phyloP scores from a whole-genome alignment of 768 basidiomycete genomes.

The Phaeolepiota aurea region DNA sequence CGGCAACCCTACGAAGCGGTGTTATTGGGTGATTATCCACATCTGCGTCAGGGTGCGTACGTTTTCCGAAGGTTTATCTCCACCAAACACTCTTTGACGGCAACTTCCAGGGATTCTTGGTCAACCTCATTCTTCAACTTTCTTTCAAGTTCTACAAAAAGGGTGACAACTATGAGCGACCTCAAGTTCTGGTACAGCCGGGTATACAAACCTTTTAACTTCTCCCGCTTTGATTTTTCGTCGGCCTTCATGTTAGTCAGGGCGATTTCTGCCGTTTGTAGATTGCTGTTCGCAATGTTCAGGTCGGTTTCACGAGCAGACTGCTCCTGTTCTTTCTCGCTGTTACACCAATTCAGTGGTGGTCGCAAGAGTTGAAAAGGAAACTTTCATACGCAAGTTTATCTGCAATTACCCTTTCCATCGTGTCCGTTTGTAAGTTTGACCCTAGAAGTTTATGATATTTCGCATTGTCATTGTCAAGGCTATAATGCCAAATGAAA shows the following conservation, averaged over 20 bases:
- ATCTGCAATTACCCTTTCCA: constrained; percentile 68
- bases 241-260: constrained; percentile 53
- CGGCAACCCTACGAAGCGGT: constrained; percentile 15
- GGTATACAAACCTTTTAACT: constrained; percentile 44
- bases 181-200: background rate
- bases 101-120: constrained; percentile 31
- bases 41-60: constrained; percentile 20
- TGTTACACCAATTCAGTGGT: constrained; percentile 17
- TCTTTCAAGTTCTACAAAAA: constrained; percentile 39
- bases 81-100: constrained; percentile 33
- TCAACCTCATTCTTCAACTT: constrained; percentile 31
- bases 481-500: constrained; percentile 28
- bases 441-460: constrained; percentile 59
- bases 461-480: constrained; percentile 51
- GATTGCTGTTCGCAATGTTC: constrained; percentile 38
- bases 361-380: background rate
- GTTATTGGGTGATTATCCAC: constrained; percentile 1
- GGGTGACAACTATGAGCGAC: constrained; percentile 1
- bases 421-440: constrained; percentile 49
- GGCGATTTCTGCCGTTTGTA: constrained; percentile 59
- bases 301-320: constrained; percentile 34
- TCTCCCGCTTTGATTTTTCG: constrained; percentile 51
- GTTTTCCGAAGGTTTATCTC: constrained; percentile 36
- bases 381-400: constrained; percentile 16
- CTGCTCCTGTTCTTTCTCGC: constrained; percentile 63